These are phyloP conservation scores for Isatis lusitanica DNA, from an alignment of 441 rosid genomes.

Conservation along the genomic window DNA sequence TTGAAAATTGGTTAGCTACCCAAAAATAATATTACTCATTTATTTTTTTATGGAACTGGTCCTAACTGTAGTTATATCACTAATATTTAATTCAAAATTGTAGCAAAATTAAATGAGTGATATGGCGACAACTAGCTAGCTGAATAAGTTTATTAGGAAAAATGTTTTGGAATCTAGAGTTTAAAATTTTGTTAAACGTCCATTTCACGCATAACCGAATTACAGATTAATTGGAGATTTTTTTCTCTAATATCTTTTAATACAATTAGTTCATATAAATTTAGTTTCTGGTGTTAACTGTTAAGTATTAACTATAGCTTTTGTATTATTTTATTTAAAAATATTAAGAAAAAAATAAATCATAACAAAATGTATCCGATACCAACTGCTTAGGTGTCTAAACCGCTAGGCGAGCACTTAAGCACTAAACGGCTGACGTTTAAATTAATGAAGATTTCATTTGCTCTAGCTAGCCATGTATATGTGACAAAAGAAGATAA, in stretches of 20 bases:
- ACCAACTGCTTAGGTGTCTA: background rate
- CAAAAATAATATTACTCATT: background rate
- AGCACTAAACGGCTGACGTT: background rate
- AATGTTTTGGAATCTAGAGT: background rate
- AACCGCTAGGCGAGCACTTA: background rate
- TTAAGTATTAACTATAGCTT: background rate
- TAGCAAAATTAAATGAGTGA: background rate
- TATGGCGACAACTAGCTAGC: background rate
- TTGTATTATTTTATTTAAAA: background rate
- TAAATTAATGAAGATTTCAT: background rate
- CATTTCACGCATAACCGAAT: background rate
- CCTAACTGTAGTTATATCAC: background rate
- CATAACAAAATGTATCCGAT: background rate
- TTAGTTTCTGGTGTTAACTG: background rate
- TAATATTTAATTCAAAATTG: background rate
- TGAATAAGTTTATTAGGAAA: background rate
- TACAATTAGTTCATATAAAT: background rate
- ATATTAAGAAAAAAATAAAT: background rate
- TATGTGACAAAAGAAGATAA: background rate
- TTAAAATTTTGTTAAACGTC: background rate
- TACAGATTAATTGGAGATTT: background rate
- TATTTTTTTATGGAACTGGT: background rate
- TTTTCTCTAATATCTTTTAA: background rate
- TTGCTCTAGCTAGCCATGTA: background rate
- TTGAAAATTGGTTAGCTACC: conserved; percentile 3